These are phyloP conservation scores for Desmodesmus armatus DNA, from an alignment of 139 green algal species.

Conservation along the genomic window DNA sequence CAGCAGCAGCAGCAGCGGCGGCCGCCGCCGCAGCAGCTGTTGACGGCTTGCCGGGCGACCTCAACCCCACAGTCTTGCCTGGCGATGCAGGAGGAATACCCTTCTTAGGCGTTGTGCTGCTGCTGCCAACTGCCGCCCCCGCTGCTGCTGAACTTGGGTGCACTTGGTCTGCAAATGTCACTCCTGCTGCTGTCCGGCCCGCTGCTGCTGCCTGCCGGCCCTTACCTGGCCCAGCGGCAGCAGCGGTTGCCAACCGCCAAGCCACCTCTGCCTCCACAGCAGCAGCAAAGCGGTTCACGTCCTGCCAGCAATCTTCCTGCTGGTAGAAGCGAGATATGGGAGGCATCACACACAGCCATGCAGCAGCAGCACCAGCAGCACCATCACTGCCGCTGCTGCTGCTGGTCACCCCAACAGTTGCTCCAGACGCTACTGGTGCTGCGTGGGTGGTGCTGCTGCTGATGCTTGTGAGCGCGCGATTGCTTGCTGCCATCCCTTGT, in stretches of 20 bases:
- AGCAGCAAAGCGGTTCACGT: background rate
- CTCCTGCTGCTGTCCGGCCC: background rate
- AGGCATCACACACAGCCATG: slow-evolving; percentile 6
- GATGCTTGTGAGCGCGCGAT: background rate
- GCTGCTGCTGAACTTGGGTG: background rate
- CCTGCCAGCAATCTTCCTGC: slow-evolving; percentile 24
- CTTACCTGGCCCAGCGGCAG: too few relatives aligned
- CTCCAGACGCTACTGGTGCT: background rate
- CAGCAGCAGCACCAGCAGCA: background rate
- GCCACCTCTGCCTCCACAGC: slow-evolving; percentile 11
- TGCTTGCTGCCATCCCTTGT: background rate
- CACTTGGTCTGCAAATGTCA: background rate
- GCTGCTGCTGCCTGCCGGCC: background rate
- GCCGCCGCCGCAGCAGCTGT: background rate
- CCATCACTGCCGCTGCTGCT: background rate
- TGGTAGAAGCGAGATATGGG: slow-evolving; percentile 10
- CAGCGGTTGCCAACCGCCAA: slow-evolving; percentile 11
- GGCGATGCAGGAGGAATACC: background rate
- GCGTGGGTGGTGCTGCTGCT: background rate
- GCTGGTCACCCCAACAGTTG: background rate
- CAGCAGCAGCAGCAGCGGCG: background rate
- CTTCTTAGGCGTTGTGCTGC: background rate
- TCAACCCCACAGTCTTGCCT: background rate
- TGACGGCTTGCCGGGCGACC: background rate
- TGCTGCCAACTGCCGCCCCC: background rate